Base-by-base conservation (phyloP, 495 filamentous ascomycete genomes). In the Rostrohypoxylon terebratum region DNA sequence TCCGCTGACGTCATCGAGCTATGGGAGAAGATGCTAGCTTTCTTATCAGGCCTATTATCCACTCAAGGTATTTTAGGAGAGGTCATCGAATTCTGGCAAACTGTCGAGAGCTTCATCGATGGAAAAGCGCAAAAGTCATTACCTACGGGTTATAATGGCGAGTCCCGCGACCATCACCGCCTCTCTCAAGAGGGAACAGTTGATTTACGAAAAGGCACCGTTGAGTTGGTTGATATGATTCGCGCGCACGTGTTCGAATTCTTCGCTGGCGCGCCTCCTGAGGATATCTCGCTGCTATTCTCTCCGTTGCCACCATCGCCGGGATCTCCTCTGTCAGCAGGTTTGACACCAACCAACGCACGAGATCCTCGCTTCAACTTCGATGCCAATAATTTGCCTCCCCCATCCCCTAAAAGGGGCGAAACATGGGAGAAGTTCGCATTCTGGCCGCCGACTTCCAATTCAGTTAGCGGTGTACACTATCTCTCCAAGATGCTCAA, bases 401-500 rank as follows among this genome's bases (percentile, higher is more conserved):
- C 93, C n/a, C 88, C 90, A 1, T 92, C 90, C 0, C 92, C 93
- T 1, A 90, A 83, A 69, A 84, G 85, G 36, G 94, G 93, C 34
- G 93, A 97, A 74, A 71, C 90, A 4, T 94, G 94, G 92, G 96
- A 98, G 79, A 94, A 92, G 50, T 98, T 91, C 81, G 95, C 96
- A 0, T 99, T 99, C 80, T 97, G 96, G 93, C 94, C 96, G 1
- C 96, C 96, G 0, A 90, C 91, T 73, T 91, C 94, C 4, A 98
- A 97, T 75, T 94, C 94, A 0, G 80, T 99, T 14, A 93, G 94
- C 69, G 94, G 91, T 8, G 90, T 94, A 6, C 87, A 96, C 77
- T 97, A 97, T 73, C 86, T 99, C 11, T 85, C 88, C 42, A 93
- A 91, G 78, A 90, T 96, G 71, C 84, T 98, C 7, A 85, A 87